Evolutionary conservation across 305 asterid species (phyloP), one percentile per base, ranked within the genome.

Genomic region (Fraxinus latifolia): DNA sequence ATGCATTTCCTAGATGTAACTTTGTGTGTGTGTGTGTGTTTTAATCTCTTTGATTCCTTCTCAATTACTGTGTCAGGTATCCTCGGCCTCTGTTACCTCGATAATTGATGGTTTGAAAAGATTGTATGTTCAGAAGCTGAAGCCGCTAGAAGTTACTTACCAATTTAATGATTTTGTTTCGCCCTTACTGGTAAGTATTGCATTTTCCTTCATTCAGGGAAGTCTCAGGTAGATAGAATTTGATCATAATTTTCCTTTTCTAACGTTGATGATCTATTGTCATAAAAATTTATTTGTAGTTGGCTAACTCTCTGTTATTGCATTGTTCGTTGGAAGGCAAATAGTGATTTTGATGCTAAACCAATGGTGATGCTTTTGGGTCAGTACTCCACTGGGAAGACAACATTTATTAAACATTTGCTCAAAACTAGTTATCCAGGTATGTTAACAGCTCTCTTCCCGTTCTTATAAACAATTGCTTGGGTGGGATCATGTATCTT

Each of bases 361-460:
- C 99, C 99, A 23, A 95, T 95, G 99, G 99, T 95, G 87, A 95
- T 95, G 99, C 92, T 95, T 79, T 84, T 95, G 93, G 99, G 99
- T 80, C 99, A 95, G 83, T 95, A 95, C 86, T 95, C 99, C 70
- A 93, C 98, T 1, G 99, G 98, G 76, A 95, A 95, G 88, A 93
- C 99, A 6, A 95, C 99, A 85, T 95, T 95, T 87, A 95, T 95
- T 78, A 95, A 95, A 83, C 99, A 95, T 89, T 85, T 95, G 87
- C 98, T 95, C 33, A 88, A 91, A 85, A 81, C 86, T 80, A 90
- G 88, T 84, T 95, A 95, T 85, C 99, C 99, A 82, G 99, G 99
- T 92, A 85, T 39, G 25, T 80, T 81, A 25, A 77, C 77, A 44
- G 77, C 27, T 78, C 68, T 33, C 65, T 74, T 27, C 37, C 31